phyloP scores from a whole-genome alignment of 306 rosid species.

The Pachyrhizus erosus region DNA sequence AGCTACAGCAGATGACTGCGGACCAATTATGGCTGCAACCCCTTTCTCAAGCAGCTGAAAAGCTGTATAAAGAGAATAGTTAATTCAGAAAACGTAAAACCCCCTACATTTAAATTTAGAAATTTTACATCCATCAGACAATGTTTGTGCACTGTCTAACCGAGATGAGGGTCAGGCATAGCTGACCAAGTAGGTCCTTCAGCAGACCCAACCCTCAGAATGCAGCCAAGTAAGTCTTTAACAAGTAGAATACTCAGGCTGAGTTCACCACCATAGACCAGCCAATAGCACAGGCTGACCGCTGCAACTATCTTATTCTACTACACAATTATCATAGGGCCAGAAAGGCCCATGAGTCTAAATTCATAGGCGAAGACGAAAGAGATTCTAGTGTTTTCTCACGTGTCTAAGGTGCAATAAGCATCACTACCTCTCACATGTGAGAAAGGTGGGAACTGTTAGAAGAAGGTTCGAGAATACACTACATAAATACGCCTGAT shows the following conservation, averaged over 20 bases:
- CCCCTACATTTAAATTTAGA: constrained; percentile 33
- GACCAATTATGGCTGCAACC: constrained; percentile 81
- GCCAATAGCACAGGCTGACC: neutral
- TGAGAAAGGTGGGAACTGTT: neutral
- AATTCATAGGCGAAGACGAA: neutral
- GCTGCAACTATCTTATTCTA: neutral
- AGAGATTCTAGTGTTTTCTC: neutral
- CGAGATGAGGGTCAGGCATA: neutral
- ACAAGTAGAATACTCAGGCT: neutral
- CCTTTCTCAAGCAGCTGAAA: constrained; percentile 79
- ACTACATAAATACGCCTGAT: neutral
- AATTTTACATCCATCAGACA: constrained; percentile 6
- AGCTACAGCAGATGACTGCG: constrained; percentile 86
- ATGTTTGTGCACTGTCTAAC: too few species aligned
- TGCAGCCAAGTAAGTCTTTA: neutral
- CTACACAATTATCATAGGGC: neutral
- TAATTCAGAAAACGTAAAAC: constrained; percentile 37
- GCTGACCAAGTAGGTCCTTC: neutral
- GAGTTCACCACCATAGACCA: neutral
- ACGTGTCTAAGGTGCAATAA: neutral
- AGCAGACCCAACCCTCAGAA: neutral
- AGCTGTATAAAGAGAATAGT: constrained; percentile 57
- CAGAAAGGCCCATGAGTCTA: neutral
- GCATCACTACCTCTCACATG: neutral
- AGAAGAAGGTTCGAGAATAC: neutral